phyloP scores from a whole-genome alignment of 106 monocot species.

The Acorus calamus region DNA sequence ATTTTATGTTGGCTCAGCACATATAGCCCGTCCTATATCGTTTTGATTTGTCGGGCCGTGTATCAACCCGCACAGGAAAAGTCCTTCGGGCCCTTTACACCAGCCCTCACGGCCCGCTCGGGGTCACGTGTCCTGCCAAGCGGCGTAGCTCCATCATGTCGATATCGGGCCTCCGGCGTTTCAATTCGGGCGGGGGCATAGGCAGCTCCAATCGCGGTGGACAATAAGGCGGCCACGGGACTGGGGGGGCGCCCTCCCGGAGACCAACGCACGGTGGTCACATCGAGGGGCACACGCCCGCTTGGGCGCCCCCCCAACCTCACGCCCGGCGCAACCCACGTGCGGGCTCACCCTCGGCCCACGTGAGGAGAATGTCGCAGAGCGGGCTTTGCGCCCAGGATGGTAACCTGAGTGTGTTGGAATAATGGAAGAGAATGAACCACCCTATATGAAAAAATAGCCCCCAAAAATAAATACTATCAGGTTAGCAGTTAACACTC shows the following conservation, averaged over 20 bases:
- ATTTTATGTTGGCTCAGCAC: constrained; percentile 6
- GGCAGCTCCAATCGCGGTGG: constrained; percentile 34
- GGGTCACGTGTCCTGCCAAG: constrained; percentile 39
- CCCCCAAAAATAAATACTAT: too few species aligned
- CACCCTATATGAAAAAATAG: too few species aligned
- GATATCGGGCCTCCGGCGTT: constrained; percentile 6
- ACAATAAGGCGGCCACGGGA: constrained; percentile 28
- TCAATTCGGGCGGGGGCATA: too few species aligned
- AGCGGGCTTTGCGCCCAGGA: constrained; percentile 14
- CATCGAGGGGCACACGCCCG: neutral
- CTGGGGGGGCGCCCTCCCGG: constrained; percentile 41
- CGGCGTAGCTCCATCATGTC: constrained; percentile 15
- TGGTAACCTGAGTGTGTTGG: neutral
- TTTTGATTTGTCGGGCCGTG: constrained; percentile 10
- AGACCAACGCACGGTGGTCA: constrained; percentile 10
- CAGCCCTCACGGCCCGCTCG: constrained; percentile 31
- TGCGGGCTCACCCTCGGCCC: constrained; percentile 7
- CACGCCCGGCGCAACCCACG: too few species aligned
- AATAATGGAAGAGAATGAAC: too few species aligned
- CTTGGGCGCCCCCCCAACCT: constrained; percentile 13
- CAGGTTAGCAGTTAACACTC: too few species aligned
- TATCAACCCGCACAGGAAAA: constrained; percentile 44
- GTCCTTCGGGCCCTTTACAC: constrained; percentile 23
- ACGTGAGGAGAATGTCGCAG: constrained; percentile 21
- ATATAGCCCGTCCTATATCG: constrained; percentile 8